phyloP scores from a whole-genome alignment of 2,329 filamentous ascomycete species.

The Cyphellophora attinorum region DNA sequence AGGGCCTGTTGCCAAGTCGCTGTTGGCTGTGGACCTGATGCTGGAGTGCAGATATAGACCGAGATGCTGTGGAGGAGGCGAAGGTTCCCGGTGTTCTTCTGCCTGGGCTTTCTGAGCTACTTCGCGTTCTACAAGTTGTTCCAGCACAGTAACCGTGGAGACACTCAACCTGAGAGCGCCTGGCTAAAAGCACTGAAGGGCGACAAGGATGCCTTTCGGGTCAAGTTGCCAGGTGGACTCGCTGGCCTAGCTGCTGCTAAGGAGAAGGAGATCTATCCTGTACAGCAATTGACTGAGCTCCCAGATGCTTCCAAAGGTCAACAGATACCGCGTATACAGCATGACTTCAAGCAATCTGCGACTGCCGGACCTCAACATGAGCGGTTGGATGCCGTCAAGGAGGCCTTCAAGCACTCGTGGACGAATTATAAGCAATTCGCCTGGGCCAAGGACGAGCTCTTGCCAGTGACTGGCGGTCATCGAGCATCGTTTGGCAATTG shows the following conservation, averaged over 20 bases:
- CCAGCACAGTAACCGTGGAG: too few relatives aligned
- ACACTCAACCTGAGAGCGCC: too few relatives aligned
- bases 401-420: neutral
- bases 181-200: neutral
- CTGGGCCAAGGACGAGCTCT: slow-evolving; percentile 55
- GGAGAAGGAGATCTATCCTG: neutral
- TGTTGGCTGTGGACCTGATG: too few relatives aligned
- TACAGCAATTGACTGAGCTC: neutral
- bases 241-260: neutral
- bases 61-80: too few relatives aligned
- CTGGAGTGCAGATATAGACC: too few relatives aligned
- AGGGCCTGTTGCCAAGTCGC: too few relatives aligned
- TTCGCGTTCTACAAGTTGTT: too few relatives aligned
- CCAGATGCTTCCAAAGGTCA: neutral
- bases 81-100: too few relatives aligned
- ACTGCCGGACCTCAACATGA: neutral
- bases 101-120: too few relatives aligned
- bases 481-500: slow-evolving; percentile 53
- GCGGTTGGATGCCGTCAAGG: neutral
- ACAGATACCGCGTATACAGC: neutral
- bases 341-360: neutral
- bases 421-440: slow-evolving; percentile 27
- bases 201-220: neutral
- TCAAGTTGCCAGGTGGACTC: neutral
- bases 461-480: slow-evolving; percentile 42